These are phyloP conservation scores for Verbascum thapsus DNA, from an alignment of 257 asterid species.

Conservation along the genomic window DNA sequence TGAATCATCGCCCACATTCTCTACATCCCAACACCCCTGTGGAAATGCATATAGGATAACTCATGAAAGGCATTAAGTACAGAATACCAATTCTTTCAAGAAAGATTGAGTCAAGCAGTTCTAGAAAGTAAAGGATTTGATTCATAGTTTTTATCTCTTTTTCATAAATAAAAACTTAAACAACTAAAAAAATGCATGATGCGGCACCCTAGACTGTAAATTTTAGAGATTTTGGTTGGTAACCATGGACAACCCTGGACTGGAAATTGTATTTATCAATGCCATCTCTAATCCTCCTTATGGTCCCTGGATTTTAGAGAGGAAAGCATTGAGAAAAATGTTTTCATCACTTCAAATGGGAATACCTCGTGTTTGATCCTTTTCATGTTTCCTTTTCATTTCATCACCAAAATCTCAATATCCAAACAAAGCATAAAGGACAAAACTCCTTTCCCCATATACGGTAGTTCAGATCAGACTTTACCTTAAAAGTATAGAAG, in stretches of 20 bases:
- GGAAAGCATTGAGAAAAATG: too few relatives aligned
- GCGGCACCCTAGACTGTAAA: neutral
- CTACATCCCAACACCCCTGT: slow-evolving; percentile 90
- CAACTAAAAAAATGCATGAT: neutral
- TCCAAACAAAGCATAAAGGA: neutral
- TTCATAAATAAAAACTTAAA: neutral
- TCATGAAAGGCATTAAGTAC: slow-evolving; percentile 19
- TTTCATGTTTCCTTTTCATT: too few relatives aligned
- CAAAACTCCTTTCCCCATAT: neutral
- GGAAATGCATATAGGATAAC: slow-evolving; percentile 22
- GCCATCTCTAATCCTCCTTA: too few relatives aligned
- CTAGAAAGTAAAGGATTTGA: neutral
- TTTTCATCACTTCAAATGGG: too few relatives aligned
- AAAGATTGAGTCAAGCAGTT: neutral
- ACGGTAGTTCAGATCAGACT: neutral
- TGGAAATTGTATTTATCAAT: neutral
- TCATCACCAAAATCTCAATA: too few relatives aligned
- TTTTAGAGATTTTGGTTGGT: neutral
- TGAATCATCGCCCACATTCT: slow-evolving; percentile 50
- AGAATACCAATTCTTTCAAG: neutral
- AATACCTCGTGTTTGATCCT: too few relatives aligned
- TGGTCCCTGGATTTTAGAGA: too few relatives aligned
- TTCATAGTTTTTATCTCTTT: slow-evolving; percentile 1
- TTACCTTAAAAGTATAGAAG: neutral
- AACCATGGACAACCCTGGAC: neutral